These are phyloP conservation scores for Seiridium unicorne DNA, from an alignment of 2,329 filamentous ascomycete species.

Conservation along the genomic window DNA sequence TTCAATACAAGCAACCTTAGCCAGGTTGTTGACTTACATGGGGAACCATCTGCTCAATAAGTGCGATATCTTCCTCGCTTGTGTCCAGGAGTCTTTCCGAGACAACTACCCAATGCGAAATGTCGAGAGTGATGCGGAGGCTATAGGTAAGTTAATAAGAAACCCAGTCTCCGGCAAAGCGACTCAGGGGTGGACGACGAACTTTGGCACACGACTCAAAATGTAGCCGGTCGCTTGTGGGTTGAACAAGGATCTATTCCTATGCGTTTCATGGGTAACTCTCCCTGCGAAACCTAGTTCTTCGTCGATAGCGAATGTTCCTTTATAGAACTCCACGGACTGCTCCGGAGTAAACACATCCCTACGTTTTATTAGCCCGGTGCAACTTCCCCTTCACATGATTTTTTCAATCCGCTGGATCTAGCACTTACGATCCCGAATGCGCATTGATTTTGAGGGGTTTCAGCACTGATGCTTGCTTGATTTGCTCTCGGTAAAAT, in stretches of 20 bases:
- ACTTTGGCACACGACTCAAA: conserved; percentile 28
- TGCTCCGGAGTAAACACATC: conserved; percentile 29
- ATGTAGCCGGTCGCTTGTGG: conserved; percentile 26
- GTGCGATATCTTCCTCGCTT: conserved; percentile 16
- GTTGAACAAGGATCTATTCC: conserved; percentile 30
- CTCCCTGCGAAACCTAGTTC: conserved; percentile 27
- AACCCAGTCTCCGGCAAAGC: background rate
- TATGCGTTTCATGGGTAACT: conserved; percentile 31
- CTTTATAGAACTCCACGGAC: conserved; percentile 29
- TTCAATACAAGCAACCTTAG: too few species aligned
- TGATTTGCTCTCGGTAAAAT: conserved; percentile 11
- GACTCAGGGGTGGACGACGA: background rate
- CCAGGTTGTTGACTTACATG: conserved; percentile 19
- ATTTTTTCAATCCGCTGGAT: too few species aligned
- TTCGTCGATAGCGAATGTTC: conserved; percentile 25
- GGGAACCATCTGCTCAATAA: conserved; percentile 23
- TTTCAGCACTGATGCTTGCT: conserved; percentile 9
- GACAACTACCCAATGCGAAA: conserved; percentile 24
- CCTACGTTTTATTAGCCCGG: conserved; percentile 11
- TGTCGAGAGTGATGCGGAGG: conserved; percentile 21
- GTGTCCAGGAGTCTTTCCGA: conserved; percentile 18
- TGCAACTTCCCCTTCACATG: background rate
- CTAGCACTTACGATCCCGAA: conserved; percentile 12
- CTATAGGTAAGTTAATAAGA: conserved; percentile 2
- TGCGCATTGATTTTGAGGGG: conserved; percentile 14